Percentiles rank a stretch among this genome's conserved stretches.
phyloP scores from a whole-genome alignment of 129 eudicot genomes.

The Saussurea involucrata region DNA sequence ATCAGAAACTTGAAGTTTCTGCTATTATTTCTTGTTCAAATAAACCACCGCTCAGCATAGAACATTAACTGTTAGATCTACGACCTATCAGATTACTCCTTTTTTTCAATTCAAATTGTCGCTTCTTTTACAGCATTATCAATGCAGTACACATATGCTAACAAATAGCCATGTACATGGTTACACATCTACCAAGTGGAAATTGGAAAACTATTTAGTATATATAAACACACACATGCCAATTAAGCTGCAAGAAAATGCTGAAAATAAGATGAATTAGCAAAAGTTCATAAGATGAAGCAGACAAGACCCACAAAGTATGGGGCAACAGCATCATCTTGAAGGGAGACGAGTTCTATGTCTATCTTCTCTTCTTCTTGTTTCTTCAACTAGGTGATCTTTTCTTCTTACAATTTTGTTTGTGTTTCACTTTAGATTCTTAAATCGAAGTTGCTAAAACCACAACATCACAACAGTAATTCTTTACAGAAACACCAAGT shows the following conservation, averaged over 20 bases:
- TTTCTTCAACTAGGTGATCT: too few relatives aligned
- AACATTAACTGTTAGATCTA: background rate
- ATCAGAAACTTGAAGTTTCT: background rate
- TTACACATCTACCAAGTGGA: background rate
- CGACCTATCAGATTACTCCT: background rate
- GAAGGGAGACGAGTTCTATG: background rate
- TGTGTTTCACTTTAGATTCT: background rate
- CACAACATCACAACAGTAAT: background rate
- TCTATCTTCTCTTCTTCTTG: background rate
- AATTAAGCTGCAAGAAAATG: background rate
- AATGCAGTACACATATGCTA: background rate
- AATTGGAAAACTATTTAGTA: background rate
- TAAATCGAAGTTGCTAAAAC: background rate
- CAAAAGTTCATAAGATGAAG: background rate
- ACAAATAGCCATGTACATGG: background rate
- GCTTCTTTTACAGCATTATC: background rate
- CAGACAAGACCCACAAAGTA: background rate
- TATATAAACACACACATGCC: background rate
- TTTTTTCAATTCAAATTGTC: background rate
- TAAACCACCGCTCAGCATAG: background rate
- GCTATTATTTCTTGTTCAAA: conserved; percentile 1
- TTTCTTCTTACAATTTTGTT: background rate
- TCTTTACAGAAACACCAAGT: background rate
- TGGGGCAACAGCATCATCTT: background rate
- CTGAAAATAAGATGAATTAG: background rate